Evolutionary conservation across 257 asterid species (phyloP).

Genomic region (Cruciata laevipes): DNA sequence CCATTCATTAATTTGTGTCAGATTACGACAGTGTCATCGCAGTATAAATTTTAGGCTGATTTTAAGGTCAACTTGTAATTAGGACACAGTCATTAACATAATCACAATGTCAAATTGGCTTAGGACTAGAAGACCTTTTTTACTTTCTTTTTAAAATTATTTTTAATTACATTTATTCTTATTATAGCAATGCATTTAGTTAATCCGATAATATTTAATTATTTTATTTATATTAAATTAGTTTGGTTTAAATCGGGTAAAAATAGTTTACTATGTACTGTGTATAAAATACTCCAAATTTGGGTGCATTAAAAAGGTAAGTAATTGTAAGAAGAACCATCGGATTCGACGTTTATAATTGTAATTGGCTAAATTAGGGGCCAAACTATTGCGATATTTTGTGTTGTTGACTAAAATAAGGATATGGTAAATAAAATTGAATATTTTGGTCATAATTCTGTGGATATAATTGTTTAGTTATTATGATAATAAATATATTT

Average conservation of each 20-base stretch:
- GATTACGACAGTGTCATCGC: neutral
- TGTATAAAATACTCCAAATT: too few relatives aligned
- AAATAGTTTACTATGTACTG: too few relatives aligned
- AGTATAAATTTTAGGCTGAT: neutral
- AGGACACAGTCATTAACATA: too few relatives aligned
- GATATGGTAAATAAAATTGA: neutral
- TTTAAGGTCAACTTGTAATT: neutral
- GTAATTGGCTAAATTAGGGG: neutral
- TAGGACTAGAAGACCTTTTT: too few relatives aligned
- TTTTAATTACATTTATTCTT: too few relatives aligned
- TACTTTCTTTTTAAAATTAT: too few relatives aligned
- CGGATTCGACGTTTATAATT: neutral
- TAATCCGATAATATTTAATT: too few relatives aligned
- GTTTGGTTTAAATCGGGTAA: too few relatives aligned
- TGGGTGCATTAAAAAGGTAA: too few relatives aligned
- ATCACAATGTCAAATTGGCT: neutral
- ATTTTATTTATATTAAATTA: too few relatives aligned
- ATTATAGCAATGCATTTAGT: too few relatives aligned
- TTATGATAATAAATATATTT: neutral
- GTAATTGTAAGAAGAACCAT: too few relatives aligned
- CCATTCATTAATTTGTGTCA: neutral
- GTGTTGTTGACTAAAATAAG: neutral
- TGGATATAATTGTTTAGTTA: neutral
- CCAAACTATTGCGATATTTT: neutral
- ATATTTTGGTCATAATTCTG: neutral